Percentiles rank a stretch among this genome's conserved stretches.
phyloP scores from a whole-genome alignment of 345 rosid species.

The Odontarrhena argentea region DNA sequence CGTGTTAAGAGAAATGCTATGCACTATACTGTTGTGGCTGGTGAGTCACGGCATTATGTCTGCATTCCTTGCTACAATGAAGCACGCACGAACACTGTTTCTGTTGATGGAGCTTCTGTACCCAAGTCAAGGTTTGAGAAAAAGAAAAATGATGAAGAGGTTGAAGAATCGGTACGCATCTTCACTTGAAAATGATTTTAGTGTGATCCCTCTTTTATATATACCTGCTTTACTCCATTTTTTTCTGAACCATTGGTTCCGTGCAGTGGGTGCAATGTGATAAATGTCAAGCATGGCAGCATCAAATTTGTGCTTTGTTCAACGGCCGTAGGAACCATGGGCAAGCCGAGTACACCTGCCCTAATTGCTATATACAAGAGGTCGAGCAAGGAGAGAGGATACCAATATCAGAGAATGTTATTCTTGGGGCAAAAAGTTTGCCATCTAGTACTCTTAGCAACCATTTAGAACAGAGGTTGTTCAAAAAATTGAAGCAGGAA shows the following conservation, averaged over 20 bases:
- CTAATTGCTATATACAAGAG: constrained; percentile 91
- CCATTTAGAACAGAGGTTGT: constrained; percentile 86
- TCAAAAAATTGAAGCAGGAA: constrained; percentile 75
- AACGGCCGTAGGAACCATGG: constrained; percentile 97
- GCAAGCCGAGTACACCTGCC: constrained; percentile 98
- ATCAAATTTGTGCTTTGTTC: constrained; percentile 96
- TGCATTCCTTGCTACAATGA: constrained; percentile 97
- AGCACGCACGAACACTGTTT: constrained; percentile 74
- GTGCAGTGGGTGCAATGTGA: constrained; percentile 99
- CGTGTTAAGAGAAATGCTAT: constrained; percentile 96
- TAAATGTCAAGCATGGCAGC: constrained; percentile 99
- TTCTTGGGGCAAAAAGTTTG: constrained; percentile 92
- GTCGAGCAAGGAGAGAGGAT: constrained; percentile 87
- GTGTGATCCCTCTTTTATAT: background rate
- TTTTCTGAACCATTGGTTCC: constrained; percentile 34
- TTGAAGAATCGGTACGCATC: constrained; percentile 91
- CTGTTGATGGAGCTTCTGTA: constrained; percentile 71
- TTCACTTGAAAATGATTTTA: constrained; percentile 22
- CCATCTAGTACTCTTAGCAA: constrained; percentile 94
- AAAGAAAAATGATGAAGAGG: constrained; percentile 98
- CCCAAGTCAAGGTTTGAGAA: constrained; percentile 85
- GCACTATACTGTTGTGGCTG: constrained; percentile 85
- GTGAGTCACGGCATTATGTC: constrained; percentile 88
- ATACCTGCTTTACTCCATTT: constrained; percentile 17
- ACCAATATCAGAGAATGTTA: constrained; percentile 90